Evolutionary conservation across 257 asterid species (phyloP).

Genomic region (Solanum chiquidenum): DNA sequence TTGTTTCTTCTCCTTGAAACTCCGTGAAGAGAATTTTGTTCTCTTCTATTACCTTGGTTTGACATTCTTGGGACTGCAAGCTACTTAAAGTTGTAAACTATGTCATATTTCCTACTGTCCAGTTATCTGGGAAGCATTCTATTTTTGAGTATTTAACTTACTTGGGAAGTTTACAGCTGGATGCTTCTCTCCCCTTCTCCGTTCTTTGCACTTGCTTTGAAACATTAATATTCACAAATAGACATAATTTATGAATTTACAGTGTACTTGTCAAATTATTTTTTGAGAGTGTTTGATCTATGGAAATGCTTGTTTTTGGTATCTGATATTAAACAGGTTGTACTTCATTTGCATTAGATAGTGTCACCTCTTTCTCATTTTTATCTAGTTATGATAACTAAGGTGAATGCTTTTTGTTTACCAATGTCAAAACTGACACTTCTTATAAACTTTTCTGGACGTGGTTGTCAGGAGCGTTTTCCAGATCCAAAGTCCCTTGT

Average conservation of each 20-base stretch:
- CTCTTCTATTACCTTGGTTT: not conserved
- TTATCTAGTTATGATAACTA: not conserved
- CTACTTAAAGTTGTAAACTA: not conserved
- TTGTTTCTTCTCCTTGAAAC: not conserved
- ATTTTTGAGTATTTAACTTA: not conserved
- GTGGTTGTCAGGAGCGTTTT: slow-evolving; percentile 54
- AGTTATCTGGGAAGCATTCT: not conserved
- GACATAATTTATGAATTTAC: not conserved
- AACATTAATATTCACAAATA: not conserved
- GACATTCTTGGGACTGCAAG: not conserved
- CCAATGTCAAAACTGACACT: not conserved
- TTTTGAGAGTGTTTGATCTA: not conserved
- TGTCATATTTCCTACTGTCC: not conserved
- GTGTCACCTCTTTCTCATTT: not conserved
- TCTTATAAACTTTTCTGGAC: not conserved
- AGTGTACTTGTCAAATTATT: not conserved
- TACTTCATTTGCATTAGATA: not conserved
- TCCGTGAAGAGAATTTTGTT: not conserved
- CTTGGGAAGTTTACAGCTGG: not conserved
- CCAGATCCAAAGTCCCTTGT: slow-evolving; percentile 75
- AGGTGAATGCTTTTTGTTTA: not conserved
- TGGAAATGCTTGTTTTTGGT: not conserved
- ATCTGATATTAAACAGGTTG: not conserved
- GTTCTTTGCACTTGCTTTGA: not conserved
- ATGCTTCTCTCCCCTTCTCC: not conserved